phyloP scores from a whole-genome alignment of 352 stramenopile species.

The Phytophthora pisi region DNA sequence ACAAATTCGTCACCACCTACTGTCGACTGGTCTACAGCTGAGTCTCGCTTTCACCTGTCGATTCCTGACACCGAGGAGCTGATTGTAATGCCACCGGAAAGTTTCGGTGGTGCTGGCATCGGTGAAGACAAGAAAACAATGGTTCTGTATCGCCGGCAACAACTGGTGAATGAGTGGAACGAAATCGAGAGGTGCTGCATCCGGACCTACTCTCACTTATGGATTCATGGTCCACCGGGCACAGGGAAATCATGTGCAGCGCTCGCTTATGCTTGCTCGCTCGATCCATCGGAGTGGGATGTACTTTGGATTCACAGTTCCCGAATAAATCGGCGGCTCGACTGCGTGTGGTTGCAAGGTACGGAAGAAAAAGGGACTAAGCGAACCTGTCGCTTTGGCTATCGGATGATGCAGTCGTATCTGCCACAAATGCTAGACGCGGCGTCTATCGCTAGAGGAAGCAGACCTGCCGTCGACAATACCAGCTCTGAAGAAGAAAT shows the following conservation, averaged over 20 bases:
- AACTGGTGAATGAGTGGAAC: neutral
- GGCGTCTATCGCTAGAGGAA: neutral
- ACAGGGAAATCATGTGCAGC: neutral
- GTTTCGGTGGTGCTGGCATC: neutral
- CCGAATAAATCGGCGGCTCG: neutral
- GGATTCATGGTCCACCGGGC: neutral
- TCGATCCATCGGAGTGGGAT: neutral
- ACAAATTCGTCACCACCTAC: neutral
- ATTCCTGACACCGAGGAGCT: neutral
- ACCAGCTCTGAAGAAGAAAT: neutral
- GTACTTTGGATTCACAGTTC: neutral
- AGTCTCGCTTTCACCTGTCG: neutral
- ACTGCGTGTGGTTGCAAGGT: neutral
- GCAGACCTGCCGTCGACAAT: neutral
- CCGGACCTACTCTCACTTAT: neutral
- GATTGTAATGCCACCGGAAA: neutral
- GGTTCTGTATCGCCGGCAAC: neutral
- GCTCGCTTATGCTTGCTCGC: neutral
- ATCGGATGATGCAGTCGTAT: neutral
- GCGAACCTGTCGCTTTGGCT: neutral
- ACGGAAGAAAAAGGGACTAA: neutral
- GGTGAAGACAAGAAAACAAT: neutral
- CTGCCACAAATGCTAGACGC: neutral
- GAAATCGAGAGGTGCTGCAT: neutral
- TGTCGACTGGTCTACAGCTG: neutral